Conservation (phyloP, 164 flowering plant species). For the Taxillus chinensis region DNA sequence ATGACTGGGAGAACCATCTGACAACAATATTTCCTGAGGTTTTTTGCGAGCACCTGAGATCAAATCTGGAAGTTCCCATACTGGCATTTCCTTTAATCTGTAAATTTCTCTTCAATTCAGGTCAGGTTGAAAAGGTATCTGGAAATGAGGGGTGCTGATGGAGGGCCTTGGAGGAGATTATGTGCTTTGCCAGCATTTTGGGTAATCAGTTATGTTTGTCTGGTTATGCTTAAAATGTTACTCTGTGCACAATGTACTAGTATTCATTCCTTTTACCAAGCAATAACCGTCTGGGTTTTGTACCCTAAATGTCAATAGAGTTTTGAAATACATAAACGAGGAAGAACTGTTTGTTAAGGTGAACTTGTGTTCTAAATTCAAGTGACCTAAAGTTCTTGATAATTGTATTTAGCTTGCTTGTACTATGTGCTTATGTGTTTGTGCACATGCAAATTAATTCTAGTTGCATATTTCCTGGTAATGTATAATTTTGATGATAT, state of each 20-base stretch:
- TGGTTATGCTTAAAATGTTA: not conserved
- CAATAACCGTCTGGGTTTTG: no score
- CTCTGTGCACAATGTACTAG: not conserved
- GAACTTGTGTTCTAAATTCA: not conserved
- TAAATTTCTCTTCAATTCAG: slow-evolving; percentile 28
- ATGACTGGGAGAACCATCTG: slow-evolving; percentile 96
- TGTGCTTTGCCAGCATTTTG: slow-evolving; percentile 98
- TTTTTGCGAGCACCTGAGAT: slow-evolving; percentile 7
- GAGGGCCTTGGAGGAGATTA: slow-evolving; percentile 98
- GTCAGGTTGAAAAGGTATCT: slow-evolving; percentile 91
- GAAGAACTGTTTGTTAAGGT: no score
- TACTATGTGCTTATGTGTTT: no score
- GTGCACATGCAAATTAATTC: no score
- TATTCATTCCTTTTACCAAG: not conserved
- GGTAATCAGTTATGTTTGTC: slow-evolving; percentile 31
- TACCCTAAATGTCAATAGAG: no score
- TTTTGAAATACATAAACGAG: no score
- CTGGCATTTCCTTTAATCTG: not conserved
- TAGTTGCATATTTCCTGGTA: no score
- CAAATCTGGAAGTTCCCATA: not conserved
- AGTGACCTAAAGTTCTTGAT: not conserved
- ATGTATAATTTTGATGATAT: no score
- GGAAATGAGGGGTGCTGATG: slow-evolving; percentile 99
- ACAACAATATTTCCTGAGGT: slow-evolving; percentile 99
- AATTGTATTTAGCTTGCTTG: not conserved